Evolutionary conservation across 2,329 filamentous ascomycete species (phyloP), one percentile per base, ranked within the genome.

Genomic region (Aspergillus persii): DNA sequence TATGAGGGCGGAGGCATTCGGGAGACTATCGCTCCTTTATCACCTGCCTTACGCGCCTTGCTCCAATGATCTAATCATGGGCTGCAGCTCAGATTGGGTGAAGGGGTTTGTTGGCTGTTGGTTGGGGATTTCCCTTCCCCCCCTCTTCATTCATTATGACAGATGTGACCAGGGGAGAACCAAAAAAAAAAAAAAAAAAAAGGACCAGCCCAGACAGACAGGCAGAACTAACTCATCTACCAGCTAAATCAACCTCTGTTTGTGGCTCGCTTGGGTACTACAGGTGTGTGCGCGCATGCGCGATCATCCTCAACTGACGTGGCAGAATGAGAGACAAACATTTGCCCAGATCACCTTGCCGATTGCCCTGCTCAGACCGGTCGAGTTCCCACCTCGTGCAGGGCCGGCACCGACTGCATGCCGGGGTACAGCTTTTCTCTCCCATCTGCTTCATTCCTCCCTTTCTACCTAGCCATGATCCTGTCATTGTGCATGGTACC

Each of bases 21-120:
- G 36, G 49, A 59, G 55, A 47, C 59, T 59, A 62, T 63, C 55
- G 53, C 26, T 50, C 61, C 63, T 63, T 61, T 63, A 61, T 62
- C 63, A 61, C n/a, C 44, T 59, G 59, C 50, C 49, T 44, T 60
- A 52, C 50, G 50, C 57, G 55, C 54, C 54, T 54, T 57, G 31
- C 56, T 58, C 54, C 56, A 56, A 47, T 58, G 57, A 54, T 50
- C 57, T 53, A 56, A 59, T 57, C 54, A 53, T 53, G 33, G 57
- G 54, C 58, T 58, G 58, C 57, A 46, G 54, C 58, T 59, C 54
- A 33, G 27, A 53, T 48, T 61, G 60, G 62, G 58, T 64, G 39
- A 52, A 54, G 57, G 53, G 18, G 56, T 52, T 48, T 54, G 50
- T 56, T 44, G 53, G 33, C 49, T 50, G 36, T 41, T 41, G 36